Percentiles rank a stretch among this genome's conserved stretches.
phyloP scores from a whole-genome alignment of 768 basidiomycete genomes.

The Tylopilus sp. region DNA sequence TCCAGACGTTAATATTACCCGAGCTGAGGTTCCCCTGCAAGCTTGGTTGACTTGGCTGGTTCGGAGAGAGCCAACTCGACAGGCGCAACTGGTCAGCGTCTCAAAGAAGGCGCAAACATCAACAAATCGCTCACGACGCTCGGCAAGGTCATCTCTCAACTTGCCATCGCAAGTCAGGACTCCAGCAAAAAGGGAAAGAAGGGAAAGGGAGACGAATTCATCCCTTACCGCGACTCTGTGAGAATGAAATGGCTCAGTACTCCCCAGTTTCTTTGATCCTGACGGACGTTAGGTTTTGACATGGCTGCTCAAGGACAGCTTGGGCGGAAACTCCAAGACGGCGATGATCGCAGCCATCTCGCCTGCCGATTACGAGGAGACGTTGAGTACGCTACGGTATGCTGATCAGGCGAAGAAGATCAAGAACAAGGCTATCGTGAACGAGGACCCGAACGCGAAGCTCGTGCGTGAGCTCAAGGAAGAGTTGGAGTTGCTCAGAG shows the following conservation, averaged over 20 bases:
- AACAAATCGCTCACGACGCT: conserved; percentile 98
- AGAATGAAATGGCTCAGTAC: conserved; percentile 25
- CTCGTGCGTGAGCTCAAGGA: conserved; percentile 98
- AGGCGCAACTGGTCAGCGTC: conserved; percentile 91
- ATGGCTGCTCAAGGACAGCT: conserved; percentile 96
- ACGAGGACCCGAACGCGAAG: conserved; percentile 99
- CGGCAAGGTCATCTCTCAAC: conserved; percentile 93
- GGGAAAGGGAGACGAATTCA: conserved; percentile 85
- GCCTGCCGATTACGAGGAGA: conserved; percentile 98
- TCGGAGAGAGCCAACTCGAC: conserved; percentile 97
- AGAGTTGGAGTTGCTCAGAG: conserved; percentile 89
- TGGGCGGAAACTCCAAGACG: conserved; percentile 96
- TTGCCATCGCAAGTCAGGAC: conserved; percentile 59
- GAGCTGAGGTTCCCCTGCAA: conserved; percentile 29
- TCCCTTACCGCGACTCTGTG: conserved; percentile 97
- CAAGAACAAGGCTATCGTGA: conserved; percentile 98
- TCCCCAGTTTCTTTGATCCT: background rate
- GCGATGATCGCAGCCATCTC: conserved; percentile 99
- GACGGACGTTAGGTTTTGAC: conserved; percentile 73
- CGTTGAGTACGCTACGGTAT: conserved; percentile 92
- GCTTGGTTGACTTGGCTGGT: conserved; percentile 94
- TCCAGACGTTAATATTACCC: background rate
- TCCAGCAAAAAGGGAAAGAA: conserved; percentile 83
- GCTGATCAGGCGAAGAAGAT: conserved; percentile 99
- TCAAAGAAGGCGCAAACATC: conserved; percentile 98